Evolutionary conservation across 176 grass and related monocot genomes (phyloP).

Genomic region (Zizania latifolia): DNA sequence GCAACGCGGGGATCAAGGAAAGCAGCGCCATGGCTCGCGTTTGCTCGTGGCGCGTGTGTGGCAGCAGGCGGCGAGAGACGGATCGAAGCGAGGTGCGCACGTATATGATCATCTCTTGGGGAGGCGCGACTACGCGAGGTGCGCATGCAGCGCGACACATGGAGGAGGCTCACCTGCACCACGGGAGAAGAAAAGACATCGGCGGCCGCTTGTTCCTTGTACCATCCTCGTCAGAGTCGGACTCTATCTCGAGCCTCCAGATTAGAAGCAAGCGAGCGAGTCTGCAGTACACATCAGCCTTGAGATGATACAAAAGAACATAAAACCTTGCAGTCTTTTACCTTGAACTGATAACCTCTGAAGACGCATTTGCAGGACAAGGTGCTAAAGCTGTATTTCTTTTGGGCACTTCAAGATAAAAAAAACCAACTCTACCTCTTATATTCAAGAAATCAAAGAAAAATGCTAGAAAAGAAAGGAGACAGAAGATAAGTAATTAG

Average conservation of each 20-base stretch:
- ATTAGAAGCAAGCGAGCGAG: neutral
- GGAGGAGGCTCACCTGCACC: neutral
- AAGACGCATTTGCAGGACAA: too few species aligned
- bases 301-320: too few species aligned
- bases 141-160: conserved; percentile 45
- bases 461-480: too few species aligned
- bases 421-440: too few species aligned
- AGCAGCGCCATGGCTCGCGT: neutral
- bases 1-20: conserved; percentile 7
- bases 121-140: neutral
- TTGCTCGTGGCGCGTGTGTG: neutral
- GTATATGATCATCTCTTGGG: neutral
- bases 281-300: too few species aligned
- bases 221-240: neutral
- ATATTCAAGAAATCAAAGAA: too few species aligned
- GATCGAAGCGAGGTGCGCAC: neutral
- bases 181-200: conserved; percentile 10
- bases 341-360: neutral
- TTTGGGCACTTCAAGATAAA: too few species aligned
- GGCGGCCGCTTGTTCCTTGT: neutral
- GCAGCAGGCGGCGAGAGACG: neutral
- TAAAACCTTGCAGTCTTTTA: neutral
- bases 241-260: neutral
- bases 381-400: too few species aligned
- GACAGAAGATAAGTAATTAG: too few species aligned